Conservation (phyloP, 371 early-diverging fungal genomes). For the Actinomortierella wolfii region DNA sequence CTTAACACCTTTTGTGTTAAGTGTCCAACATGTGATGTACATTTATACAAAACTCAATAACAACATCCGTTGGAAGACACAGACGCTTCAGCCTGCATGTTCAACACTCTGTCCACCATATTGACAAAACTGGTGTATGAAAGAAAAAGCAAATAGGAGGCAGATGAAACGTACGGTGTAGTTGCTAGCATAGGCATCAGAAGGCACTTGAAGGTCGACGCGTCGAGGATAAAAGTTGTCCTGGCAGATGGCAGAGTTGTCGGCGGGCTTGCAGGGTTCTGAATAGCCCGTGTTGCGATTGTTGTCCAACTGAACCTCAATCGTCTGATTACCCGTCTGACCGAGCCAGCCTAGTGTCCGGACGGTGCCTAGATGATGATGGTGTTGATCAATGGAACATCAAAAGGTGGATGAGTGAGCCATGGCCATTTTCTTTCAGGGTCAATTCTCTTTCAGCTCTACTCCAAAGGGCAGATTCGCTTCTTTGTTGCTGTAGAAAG, state of each 20-base stretch:
- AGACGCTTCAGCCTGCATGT: too few relatives aligned
- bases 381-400: too few relatives aligned
- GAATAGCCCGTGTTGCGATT: constrained; percentile 16
- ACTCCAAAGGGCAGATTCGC: too few relatives aligned
- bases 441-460: too few relatives aligned
- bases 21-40: not conserved
- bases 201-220: constrained; percentile 24
- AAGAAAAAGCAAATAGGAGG: not conserved
- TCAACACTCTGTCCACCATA: too few relatives aligned
- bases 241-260: constrained; percentile 19
- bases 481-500: too few relatives aligned
- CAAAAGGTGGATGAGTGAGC: too few relatives aligned
- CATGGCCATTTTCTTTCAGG: too few relatives aligned
- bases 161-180: constrained; percentile 32
- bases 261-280: constrained; percentile 13
- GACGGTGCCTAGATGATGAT: constrained; percentile 16
- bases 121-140: not conserved
- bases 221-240: constrained; percentile 40
- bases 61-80: too few relatives aligned
- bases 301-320: constrained; percentile 30
- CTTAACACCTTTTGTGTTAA: too few relatives aligned
- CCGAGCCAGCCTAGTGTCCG: constrained; percentile 26
- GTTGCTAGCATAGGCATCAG: constrained; percentile 16
- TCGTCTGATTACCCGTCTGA: constrained; percentile 29
- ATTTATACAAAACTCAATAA: too few relatives aligned